Conservation (phyloP, 371 early-diverging fungal genomes). For the Sporodiniella umbellata region DNA sequence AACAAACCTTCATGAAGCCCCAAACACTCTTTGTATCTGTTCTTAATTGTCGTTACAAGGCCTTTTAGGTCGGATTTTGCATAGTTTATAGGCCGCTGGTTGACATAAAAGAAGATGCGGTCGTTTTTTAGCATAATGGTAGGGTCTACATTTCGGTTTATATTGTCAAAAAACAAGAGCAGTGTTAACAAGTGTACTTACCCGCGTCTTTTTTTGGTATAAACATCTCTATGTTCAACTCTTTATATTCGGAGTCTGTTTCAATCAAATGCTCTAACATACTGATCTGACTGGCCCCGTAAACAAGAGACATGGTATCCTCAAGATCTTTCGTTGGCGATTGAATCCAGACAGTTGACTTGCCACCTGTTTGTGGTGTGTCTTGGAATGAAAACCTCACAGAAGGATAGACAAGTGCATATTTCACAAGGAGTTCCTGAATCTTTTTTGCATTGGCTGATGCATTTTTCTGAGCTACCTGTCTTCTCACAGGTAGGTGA, state of each 20-base stretch:
- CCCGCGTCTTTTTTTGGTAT: conserved; percentile 30
- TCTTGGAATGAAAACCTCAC: conserved; percentile 29
- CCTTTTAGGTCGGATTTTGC: conserved; percentile 37
- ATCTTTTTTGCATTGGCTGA: conserved; percentile 12
- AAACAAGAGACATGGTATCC: conserved; percentile 15
- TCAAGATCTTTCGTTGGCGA: conserved; percentile 18
- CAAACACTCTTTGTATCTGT: conserved; percentile 19
- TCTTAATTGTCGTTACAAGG: conserved; percentile 15
- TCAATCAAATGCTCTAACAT: conserved; percentile 18
- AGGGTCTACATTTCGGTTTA: conserved; percentile 33
- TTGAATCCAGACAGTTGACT: conserved; percentile 22
- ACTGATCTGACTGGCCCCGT: conserved; percentile 15
- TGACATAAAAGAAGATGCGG: conserved; percentile 35
- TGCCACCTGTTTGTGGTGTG: conserved; percentile 12
- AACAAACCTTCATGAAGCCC: conserved; percentile 9
- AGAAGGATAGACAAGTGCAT: conserved; percentile 28
- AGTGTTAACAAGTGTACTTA: conserved; percentile 9
- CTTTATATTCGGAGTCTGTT: conserved; percentile 3
- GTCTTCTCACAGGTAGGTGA: conserved; percentile 44
- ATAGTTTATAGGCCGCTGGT: conserved; percentile 36
- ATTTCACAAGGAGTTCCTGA: conserved; percentile 26
- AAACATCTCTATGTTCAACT: conserved; percentile 20
- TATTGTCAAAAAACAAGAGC: neutral
- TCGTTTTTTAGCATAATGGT: conserved; percentile 30
- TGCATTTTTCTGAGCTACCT: conserved; percentile 27